Evolutionary conservation across 2,329 filamentous ascomycete genomes (phyloP), one percentile per base, ranked within the genome.

Genomic region (Bertia moriformis): DNA sequence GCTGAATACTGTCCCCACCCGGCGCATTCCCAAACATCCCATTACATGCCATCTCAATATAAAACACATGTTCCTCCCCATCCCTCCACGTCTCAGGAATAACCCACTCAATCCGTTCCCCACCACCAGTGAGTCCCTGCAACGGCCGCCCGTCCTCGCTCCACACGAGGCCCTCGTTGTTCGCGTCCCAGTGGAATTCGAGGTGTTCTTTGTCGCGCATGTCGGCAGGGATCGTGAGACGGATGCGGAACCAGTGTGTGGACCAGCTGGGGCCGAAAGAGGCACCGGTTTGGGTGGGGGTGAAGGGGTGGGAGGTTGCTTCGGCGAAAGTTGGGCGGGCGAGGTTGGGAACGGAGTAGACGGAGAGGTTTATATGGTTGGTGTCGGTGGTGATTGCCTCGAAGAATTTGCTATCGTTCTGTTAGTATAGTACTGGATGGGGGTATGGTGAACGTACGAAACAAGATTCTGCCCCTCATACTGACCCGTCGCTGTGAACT

Each of bases 21-120:
- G 81, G 71, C 0, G 87, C 82, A 56, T 94, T 94, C 49, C 91
- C 91, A 61, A 96, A 96, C 88, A 96, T 96, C 58, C 81, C 79
- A 57, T 98, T 98, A 62, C 91, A 96, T 15, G 91, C 91, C 84
- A 96, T 94, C 63, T 98, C 91, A 46, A 98, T 80, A 58, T 95
- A 98, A 50, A 98, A 83, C 14, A 71, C 76, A 56, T 96, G 88
- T 51, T 87, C 74, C 55, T 89, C 78, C 39, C 86, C 88, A 56
- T 94, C 84, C 44, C 83, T 73, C 62, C 83, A 94, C 14, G 67
- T 66, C 38, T 84, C 67, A 5, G 91, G 89, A 35, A 98, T 67
- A 43, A 94, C 76, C 88, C 89, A 98, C 59, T 96, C 87, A 14
- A 79, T 71, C 40, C 91, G 73, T 52, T 98, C 91, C 30, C 84